Evolutionary conservation across 2,329 filamentous ascomycete species (phyloP), one percentile per base, ranked within the genome.

Genomic region (Diaporthe vexans): DNA sequence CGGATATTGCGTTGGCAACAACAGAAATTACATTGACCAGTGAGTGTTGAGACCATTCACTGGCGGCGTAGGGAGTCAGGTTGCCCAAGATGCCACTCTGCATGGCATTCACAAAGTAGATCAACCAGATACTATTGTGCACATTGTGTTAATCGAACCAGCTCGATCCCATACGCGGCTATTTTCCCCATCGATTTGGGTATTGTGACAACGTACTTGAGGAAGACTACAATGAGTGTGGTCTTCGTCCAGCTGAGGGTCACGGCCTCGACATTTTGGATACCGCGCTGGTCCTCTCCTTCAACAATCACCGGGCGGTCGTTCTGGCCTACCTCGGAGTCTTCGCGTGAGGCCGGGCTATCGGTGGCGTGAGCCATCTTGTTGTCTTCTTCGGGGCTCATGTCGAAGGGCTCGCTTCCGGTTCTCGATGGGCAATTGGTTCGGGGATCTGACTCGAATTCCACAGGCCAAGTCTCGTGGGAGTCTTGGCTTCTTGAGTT

Each of bases 1-100:
- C 91, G 76, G 85, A 82, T 78, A 91, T 88, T 73, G 88, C 83
- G 76, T 83, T 84, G 5, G 89, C 82, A 0, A 92, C 86, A 54
- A 91, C 88, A 58, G 84, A 83, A 70, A 90, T 88, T 57, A 88
- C 85, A 4, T 86, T 85, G 51, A 89, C 81, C 8, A 91, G 83
- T 8, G 88, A 90, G 78, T 91, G 90, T 4, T 83, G 80, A 52
- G 85, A 78, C 75, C 88, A 92, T 35, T 82, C 84, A 78, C 86
- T 89, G 21, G 87, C 88, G 15, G 86, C 83, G 75, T 83, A 90
- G 3, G 87, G 84, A 4, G 81, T 77, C 71, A 89, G 76, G 76
- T 81, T 87, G 57, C 74, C 76, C 9, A 84, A 77, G 72, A 89
- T 85, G 26, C 84, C 83, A 15, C 81, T 80, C 61, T 87, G 84